Percentiles rank a stretch among this genome's conserved stretches.
Conservation (phyloP, 2,329 filamentous ascomycete genomes). For the Incumbomyces delicatus region DNA sequence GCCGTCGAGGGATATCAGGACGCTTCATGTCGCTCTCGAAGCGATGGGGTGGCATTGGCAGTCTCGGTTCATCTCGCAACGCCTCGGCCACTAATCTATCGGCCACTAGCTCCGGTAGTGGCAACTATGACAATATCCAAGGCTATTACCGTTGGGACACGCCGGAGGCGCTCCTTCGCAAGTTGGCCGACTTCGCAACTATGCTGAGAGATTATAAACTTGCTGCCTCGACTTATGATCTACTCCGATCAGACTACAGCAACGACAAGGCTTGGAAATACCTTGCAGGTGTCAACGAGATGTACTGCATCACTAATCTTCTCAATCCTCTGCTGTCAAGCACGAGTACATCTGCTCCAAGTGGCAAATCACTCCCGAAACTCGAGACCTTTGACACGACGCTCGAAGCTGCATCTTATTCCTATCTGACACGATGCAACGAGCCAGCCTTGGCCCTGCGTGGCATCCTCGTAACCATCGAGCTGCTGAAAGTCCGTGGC, state of each 20-base stretch:
- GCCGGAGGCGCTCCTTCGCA: slow-evolving; percentile 83
- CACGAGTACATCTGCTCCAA: slow-evolving; percentile 31
- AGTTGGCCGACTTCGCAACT: slow-evolving; percentile 87
- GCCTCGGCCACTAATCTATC: slow-evolving; percentile 43
- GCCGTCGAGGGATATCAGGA: slow-evolving; percentile 76
- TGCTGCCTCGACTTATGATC: slow-evolving; percentile 81
- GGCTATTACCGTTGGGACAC: slow-evolving; percentile 78
- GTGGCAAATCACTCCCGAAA: slow-evolving; percentile 63
- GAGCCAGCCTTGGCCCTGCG: slow-evolving; percentile 72
- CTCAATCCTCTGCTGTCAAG: slow-evolving; percentile 52
- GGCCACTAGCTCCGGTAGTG: slow-evolving; percentile 31
- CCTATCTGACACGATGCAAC: slow-evolving; percentile 76
- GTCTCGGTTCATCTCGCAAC: slow-evolving; percentile 45
- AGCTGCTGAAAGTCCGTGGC: slow-evolving; percentile 72
- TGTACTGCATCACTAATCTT: slow-evolving; percentile 77
- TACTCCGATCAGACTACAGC: slow-evolving; percentile 77
- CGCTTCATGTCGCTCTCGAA: slow-evolving; percentile 92
- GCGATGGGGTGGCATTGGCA: slow-evolving; percentile 74
- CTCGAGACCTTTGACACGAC: slow-evolving; percentile 75
- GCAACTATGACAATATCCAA: slow-evolving; percentile 65
- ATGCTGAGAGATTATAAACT: slow-evolving; percentile 96
- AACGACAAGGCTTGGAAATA: slow-evolving; percentile 97
- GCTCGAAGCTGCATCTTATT: slow-evolving; percentile 84
- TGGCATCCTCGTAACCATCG: slow-evolving; percentile 63
- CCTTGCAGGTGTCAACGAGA: slow-evolving; percentile 88